Percentiles rank a stretch among this genome's conserved stretches.
phyloP scores from a whole-genome alignment of 768 basidiomycete genomes.

The Podaxis sp. region DNA sequence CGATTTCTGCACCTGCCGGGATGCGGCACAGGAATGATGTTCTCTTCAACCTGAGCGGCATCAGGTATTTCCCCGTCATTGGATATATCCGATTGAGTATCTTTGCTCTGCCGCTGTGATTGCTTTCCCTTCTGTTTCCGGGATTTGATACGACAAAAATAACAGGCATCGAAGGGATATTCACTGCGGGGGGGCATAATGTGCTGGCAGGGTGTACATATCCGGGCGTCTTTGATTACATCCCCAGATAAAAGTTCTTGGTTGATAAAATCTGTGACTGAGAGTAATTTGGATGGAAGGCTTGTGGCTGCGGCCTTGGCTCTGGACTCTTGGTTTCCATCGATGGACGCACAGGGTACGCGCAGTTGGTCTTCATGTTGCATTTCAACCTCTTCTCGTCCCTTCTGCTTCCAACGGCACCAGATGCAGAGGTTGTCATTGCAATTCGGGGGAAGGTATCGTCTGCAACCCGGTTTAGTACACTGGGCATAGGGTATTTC shows the following conservation, averaged over 20 bases:
- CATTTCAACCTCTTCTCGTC: neutral
- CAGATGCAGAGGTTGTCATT: neutral
- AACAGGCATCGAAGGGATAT: neutral
- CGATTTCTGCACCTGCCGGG: conserved; percentile 7
- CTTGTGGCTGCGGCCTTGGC: neutral
- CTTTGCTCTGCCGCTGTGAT: too few relatives aligned
- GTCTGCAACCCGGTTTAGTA: neutral
- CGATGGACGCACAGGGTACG: neutral
- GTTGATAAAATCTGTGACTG: conserved; percentile 2
- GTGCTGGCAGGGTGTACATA: conserved; percentile 10
- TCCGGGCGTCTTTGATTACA: conserved; percentile 1
- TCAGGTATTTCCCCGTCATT: neutral
- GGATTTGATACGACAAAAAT: neutral
- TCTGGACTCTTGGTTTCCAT: neutral
- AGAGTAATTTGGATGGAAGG: neutral
- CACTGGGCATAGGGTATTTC: neutral
- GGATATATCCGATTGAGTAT: neutral
- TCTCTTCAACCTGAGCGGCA: neutral
- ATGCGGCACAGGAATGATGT: neutral
- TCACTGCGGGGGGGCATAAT: conserved; percentile 3
- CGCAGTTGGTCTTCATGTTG: neutral
- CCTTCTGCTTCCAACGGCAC: neutral
- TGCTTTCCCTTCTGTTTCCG: neutral
- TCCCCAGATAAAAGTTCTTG: conserved; percentile 3
- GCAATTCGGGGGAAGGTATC: conserved; percentile 1